phyloP scores from a whole-genome alignment of 2,329 filamentous ascomycete genomes.

The Dactylonectria macrodidyma region DNA sequence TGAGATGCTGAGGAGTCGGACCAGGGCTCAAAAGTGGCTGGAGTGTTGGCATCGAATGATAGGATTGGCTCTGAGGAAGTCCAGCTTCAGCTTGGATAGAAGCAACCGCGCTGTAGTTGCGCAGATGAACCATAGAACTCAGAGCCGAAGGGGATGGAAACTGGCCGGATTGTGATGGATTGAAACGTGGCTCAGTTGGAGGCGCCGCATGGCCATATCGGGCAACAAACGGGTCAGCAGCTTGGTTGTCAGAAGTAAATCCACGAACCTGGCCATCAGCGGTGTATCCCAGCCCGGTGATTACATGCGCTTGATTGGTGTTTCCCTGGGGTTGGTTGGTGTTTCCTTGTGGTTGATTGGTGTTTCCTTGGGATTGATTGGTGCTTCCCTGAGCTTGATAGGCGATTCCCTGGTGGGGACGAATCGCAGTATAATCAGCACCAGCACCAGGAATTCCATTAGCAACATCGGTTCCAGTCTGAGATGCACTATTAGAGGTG shows the following conservation, averaged over 20 bases:
- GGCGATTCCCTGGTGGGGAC: neutral
- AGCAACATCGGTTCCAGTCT: neutral
- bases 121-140: constrained; percentile 7
- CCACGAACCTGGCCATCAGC: neutral
- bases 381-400: neutral
- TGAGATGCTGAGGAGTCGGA: constrained; percentile 36
- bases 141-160: constrained; percentile 22
- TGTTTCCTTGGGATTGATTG: neutral
- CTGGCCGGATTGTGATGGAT: constrained; percentile 8
- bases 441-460: neutral
- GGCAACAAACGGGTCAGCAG: neutral
- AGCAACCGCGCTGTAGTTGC: constrained; percentile 10
- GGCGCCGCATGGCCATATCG: neutral
- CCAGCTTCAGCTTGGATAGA: constrained; percentile 14
- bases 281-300: neutral
- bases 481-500: neutral
- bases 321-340: neutral
- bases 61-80: constrained; percentile 27
- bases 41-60: constrained; percentile 28
- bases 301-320: neutral
- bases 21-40: constrained; percentile 34
- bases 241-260: neutral
- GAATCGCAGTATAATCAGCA: neutral
- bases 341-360: neutral
- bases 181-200: neutral